Conservation (phyloP, 225 moss, liverwort and hornwort species). For the Rhytidiadelphus loreus region DNA sequence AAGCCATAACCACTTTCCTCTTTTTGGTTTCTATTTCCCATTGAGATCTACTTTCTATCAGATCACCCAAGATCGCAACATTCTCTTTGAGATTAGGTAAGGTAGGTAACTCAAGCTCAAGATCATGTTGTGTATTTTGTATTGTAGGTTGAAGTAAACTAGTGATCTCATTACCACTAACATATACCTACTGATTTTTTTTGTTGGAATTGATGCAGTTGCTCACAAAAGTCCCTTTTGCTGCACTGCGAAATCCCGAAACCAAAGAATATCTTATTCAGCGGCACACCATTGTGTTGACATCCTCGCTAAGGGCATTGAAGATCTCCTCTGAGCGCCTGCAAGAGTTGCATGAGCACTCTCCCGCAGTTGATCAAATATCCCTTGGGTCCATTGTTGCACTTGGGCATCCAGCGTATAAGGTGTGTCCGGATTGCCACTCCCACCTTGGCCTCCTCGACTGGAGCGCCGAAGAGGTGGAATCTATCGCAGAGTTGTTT, state of each 20-base stretch:
- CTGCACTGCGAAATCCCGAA: neutral
- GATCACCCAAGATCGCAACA: no score
- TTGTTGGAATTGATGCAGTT: neutral
- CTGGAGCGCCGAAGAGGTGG: neutral
- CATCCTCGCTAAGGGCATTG: neutral
- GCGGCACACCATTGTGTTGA: neutral
- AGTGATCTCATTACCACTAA: no score
- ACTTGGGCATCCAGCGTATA: constrained; percentile 6
- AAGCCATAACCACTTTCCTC: no score
- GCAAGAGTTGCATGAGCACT: neutral
- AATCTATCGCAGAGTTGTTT: neutral
- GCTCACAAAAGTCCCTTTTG: neutral
- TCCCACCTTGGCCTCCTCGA: no score
- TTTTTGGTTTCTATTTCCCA: no score
- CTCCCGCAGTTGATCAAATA: neutral
- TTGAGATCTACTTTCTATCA: no score
- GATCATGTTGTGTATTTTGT: no score
- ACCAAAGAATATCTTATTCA: neutral
- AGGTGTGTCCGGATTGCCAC: no score
- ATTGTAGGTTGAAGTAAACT: no score
- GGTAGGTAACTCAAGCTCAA: no score
- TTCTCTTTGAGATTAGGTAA: no score
- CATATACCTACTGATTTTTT: no score
- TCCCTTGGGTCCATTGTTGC: neutral
- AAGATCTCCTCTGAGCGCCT: neutral